These are phyloP conservation scores for Marasmius oreades DNA, from an alignment of 1,284 basidiomycete species.

Conservation along the genomic window DNA sequence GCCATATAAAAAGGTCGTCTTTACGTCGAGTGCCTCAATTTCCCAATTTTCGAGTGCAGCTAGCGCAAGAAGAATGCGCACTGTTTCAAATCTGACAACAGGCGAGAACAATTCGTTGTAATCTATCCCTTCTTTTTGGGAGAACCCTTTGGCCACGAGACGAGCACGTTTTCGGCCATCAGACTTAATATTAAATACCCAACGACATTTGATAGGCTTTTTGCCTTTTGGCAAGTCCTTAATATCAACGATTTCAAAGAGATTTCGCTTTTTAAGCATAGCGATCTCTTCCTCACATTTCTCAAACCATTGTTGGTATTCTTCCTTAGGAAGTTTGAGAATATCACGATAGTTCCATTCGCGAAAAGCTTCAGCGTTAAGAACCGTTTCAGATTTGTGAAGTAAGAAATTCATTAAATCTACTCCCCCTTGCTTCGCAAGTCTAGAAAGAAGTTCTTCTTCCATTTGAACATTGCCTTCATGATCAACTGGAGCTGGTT, in stretches of 20 bases:
- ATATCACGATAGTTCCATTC: no score
- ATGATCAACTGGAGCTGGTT: no score
- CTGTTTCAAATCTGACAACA: not conserved
- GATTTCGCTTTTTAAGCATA: not conserved
- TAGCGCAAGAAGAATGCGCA: slow-evolving; percentile 24
- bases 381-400: no score
- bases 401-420: no score
- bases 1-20: slow-evolving; percentile 34
- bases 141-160: not conserved
- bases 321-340: no score
- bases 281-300: not conserved
- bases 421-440: no score
- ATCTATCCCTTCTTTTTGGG: not conserved
- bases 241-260: not conserved
- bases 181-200: not conserved
- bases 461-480: no score
- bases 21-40: slow-evolving; percentile 33
- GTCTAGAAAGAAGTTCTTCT: no score
- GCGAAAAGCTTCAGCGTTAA: no score
- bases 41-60: slow-evolving; percentile 26
- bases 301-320: no score
- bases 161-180: not conserved
- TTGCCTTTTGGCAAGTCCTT: not conserved
- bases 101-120: not conserved
- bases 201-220: not conserved